These are phyloP conservation scores for Ambispora gerdemannii DNA, from an alignment of 192 early-diverging fungal genomes.

Conservation along the genomic window DNA sequence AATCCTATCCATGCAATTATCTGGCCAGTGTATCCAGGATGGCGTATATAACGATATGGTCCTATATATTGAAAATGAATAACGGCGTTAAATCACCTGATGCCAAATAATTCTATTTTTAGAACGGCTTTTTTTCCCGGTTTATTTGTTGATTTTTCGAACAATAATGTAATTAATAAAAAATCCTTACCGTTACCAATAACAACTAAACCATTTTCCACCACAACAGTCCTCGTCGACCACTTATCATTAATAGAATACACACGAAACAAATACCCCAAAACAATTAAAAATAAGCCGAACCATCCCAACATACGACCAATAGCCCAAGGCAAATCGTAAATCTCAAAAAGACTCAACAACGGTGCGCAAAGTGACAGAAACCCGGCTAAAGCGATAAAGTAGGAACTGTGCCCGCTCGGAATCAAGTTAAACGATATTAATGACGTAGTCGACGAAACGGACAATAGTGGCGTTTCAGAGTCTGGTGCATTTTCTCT, in stretches of 20 bases:
- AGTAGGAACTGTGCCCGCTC: not conserved
- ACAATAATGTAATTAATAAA: not conserved
- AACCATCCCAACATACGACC: conserved; percentile 23
- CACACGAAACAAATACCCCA: conserved; percentile 23
- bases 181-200: conserved; percentile 6
- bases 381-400: not conserved
- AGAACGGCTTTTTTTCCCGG: no score
- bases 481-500: not conserved
- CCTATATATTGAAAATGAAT: conserved; percentile 23
- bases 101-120: not conserved
- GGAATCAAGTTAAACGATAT: not conserved
- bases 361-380: not conserved
- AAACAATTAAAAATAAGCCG: conserved; percentile 33
- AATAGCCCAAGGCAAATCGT: not conserved
- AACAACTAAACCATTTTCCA: conserved; percentile 37
- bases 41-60: conserved; percentile 39
- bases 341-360: not conserved
- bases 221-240: conserved; percentile 31
- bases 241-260: conserved; percentile 37
- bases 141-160: not conserved
- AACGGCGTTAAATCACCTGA: not conserved
- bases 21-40: conserved; percentile 38
- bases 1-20: conserved; percentile 38
- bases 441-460: not conserved
- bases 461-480: not conserved